Evolutionary conservation across 352 stramenopile genomes (phyloP).

Genomic region (Globisporangium middletonii): DNA sequence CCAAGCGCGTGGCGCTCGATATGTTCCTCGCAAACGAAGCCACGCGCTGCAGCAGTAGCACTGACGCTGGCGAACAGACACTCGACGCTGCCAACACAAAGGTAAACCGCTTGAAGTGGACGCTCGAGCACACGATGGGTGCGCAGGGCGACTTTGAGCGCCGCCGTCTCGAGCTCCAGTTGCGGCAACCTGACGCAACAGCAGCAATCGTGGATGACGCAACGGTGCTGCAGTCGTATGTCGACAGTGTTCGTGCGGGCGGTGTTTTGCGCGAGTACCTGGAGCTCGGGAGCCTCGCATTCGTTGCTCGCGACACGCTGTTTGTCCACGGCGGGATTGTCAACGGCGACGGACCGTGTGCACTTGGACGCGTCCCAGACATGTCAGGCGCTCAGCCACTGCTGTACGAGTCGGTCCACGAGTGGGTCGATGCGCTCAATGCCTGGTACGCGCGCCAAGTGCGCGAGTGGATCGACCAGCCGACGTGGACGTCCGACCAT

Average conservation of each 20-base stretch:
- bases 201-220: conserved; percentile 51
- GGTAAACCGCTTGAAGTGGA: conserved; percentile 83
- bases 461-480: conserved; percentile 67
- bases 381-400: conserved; percentile 13
- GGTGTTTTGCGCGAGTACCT: conserved; percentile 87
- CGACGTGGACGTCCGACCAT: conserved; percentile 63
- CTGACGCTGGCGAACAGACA: neutral
- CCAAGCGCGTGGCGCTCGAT: conserved; percentile 47
- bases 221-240: conserved; percentile 74
- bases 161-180: conserved; percentile 68
- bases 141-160: conserved; percentile 88
- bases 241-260: conserved; percentile 55
- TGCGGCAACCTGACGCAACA: conserved; percentile 10
- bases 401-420: conserved; percentile 8
- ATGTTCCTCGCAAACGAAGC: conserved; percentile 36
- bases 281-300: conserved; percentile 67
- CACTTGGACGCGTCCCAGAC: conserved; percentile 73
- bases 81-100: conserved; percentile 59
- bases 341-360: conserved; percentile 28
- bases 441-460: conserved; percentile 74
- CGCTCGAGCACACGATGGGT: conserved; percentile 90
- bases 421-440: conserved; percentile 78
- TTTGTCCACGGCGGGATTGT: conserved; percentile 92
- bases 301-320: conserved; percentile 79
- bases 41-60: neutral